These are phyloP conservation scores for Citrullus mucosospermus DNA, from an alignment of 306 rosid species.

Conservation along the genomic window DNA sequence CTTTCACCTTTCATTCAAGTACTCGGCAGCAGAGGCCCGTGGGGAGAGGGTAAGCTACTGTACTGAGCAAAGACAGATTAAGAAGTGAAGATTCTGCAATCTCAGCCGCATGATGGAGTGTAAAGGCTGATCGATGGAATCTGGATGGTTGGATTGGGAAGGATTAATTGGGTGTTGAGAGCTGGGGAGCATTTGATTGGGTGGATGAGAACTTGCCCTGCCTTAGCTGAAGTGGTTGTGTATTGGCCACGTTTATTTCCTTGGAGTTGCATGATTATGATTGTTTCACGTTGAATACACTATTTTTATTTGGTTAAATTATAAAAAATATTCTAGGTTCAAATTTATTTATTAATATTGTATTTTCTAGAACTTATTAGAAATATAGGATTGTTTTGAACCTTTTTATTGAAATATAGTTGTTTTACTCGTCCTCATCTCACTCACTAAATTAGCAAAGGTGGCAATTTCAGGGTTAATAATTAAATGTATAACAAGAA, in stretches of 20 bases:
- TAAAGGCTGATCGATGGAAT: not conserved
- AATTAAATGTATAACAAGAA: too few relatives aligned
- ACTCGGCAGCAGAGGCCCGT: not conserved
- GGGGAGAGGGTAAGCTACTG: not conserved
- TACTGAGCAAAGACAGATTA: not conserved
- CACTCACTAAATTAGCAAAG: too few relatives aligned
- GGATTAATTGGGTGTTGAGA: not conserved
- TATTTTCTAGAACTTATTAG: too few relatives aligned
- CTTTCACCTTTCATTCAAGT: not conserved
- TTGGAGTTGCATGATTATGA: not conserved
- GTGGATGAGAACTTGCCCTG: not conserved
- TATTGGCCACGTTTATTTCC: slow-evolving; percentile 1
- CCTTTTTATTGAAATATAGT: too few relatives aligned
- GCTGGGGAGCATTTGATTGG: not conserved
- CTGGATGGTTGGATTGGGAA: not conserved
- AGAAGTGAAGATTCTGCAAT: not conserved
- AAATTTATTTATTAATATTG: too few relatives aligned
- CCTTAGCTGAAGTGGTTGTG: not conserved
- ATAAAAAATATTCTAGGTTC: too few relatives aligned
- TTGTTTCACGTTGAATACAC: not conserved
- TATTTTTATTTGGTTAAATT: too few relatives aligned
- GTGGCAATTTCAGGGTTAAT: too few relatives aligned
- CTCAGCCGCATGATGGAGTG: not conserved
- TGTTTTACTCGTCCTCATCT: too few relatives aligned
- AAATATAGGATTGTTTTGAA: too few relatives aligned